These are phyloP conservation scores for Wickerhamomyces chaumierensis DNA, from an alignment of 805 yeast genomes.

Conservation along the genomic window DNA sequence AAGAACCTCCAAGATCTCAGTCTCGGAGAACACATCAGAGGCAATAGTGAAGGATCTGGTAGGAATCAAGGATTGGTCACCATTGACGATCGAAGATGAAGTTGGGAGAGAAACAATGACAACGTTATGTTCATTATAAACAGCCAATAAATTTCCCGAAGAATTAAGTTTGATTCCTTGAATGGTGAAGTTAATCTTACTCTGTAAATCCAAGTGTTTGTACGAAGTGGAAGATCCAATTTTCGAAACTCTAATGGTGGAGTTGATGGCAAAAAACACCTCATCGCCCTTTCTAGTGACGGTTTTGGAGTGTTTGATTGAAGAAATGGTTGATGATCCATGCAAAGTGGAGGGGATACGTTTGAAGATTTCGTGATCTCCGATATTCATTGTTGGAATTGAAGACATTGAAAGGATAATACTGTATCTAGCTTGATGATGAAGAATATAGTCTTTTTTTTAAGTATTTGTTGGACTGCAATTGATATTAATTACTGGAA, in stretches of 20 bases:
- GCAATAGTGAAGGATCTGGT: slow-evolving; percentile 18
- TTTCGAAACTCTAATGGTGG: slow-evolving; percentile 12
- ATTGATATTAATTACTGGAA: too few relatives aligned
- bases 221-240: slow-evolving; percentile 4
- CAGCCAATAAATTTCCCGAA: slow-evolving; percentile 31
- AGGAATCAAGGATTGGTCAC: not conserved
- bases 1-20: slow-evolving; percentile 23
- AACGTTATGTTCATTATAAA: slow-evolving; percentile 23
- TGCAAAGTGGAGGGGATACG: not conserved
- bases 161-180: slow-evolving; percentile 25
- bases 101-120: slow-evolving; percentile 24
- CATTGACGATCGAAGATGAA: slow-evolving; percentile 2
- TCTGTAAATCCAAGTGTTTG: slow-evolving; percentile 5
- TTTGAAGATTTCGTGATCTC: not conserved
- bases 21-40: slow-evolving; percentile 17
- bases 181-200: slow-evolving; percentile 20
- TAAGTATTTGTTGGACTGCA: too few relatives aligned
- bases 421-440: too few relatives aligned
- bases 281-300: slow-evolving; percentile 11
- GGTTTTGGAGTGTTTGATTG: slow-evolving; percentile 10
- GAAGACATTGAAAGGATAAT: too few relatives aligned
- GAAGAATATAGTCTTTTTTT: too few relatives aligned
- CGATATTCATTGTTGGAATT: not conserved
- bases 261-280: slow-evolving; percentile 10
- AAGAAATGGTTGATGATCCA: not conserved